A percentile compares a stretch with the other conserved stretches of the same genome.
These are phyloP conservation scores for Vickermania ingenoplastis DNA, from an alignment of 208 protist species.

Conservation along the genomic window DNA sequence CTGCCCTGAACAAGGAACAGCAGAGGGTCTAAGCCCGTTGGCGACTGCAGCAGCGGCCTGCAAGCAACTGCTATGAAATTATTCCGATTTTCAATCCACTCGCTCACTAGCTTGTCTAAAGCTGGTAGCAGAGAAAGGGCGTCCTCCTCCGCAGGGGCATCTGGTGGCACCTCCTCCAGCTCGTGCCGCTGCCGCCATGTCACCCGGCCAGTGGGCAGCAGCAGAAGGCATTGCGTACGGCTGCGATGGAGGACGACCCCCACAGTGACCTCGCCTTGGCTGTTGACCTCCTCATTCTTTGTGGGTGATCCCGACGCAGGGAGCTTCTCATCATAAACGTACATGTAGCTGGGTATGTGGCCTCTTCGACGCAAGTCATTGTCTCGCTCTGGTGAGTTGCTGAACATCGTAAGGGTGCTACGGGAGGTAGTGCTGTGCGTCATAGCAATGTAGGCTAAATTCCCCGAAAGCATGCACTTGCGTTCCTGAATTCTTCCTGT, in stretches of 20 bases:
- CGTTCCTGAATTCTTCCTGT: constrained; percentile 68
- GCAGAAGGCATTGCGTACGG: not conserved
- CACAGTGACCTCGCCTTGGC: not conserved
- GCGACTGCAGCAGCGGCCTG: no score
- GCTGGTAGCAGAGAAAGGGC: no score
- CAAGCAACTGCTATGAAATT: no score
- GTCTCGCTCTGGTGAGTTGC: no score
- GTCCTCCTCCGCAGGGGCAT: not conserved
- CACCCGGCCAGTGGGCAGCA: not conserved
- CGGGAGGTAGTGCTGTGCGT: constrained; percentile 36
- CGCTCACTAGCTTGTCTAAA: no score
- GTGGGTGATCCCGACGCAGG: not conserved
- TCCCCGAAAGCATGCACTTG: constrained; percentile 65
- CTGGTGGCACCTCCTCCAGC: not conserved
- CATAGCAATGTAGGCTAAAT: constrained; percentile 70
- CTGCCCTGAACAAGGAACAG: no score
- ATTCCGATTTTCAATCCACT: no score
- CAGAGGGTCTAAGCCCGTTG: no score
- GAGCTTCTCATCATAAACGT: no score
- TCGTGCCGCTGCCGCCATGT: not conserved
- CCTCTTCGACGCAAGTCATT: no score
- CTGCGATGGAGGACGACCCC: not conserved
- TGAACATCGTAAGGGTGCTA: constrained; percentile 22
- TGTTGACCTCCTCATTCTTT: not conserved
- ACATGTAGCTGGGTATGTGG: no score